Evolutionary conservation across 2,329 filamentous ascomycete genomes (phyloP).

Genomic region (Dendrostoma leiphaemia): DNA sequence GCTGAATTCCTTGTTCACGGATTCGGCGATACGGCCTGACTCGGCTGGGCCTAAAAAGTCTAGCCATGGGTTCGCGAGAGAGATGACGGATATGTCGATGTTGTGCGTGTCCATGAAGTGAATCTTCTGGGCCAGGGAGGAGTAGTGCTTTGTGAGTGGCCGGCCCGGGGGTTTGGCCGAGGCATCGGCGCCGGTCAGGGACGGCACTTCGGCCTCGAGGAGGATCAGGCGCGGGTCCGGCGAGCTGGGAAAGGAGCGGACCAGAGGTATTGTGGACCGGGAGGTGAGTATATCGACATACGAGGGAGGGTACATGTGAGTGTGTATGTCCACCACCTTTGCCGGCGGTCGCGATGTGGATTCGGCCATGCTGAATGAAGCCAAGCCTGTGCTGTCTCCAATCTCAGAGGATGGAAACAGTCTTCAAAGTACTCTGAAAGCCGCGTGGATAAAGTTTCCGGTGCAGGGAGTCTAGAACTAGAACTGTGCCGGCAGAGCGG

Average conservation of each 20-base stretch:
- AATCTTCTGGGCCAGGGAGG: slow-evolving; percentile 75
- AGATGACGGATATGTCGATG: slow-evolving; percentile 82
- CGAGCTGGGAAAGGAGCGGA: slow-evolving; percentile 60
- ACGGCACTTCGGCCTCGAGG: slow-evolving; percentile 37
- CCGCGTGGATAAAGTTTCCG: not conserved
- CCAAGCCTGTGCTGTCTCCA: too few relatives aligned
- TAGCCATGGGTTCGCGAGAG: slow-evolving; percentile 90
- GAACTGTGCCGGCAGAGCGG: not conserved
- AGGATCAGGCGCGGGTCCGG: slow-evolving; percentile 59
- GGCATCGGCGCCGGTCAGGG: slow-evolving; percentile 39
- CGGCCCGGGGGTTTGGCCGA: slow-evolving; percentile 66
- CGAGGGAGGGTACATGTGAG: slow-evolving; percentile 66
- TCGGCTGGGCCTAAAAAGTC: slow-evolving; percentile 70
- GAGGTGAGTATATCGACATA: slow-evolving; percentile 61
- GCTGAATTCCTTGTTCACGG: slow-evolving; percentile 78
- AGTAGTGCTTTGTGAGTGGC: slow-evolving; percentile 81
- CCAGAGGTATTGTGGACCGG: slow-evolving; percentile 64
- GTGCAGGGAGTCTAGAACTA: not conserved
- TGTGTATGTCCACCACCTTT: slow-evolving; percentile 64
- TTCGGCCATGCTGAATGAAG: slow-evolving; percentile 1
- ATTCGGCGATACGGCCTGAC: slow-evolving; percentile 60
- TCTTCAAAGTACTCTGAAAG: too few relatives aligned
- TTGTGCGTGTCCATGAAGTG: slow-evolving; percentile 83
- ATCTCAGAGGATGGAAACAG: too few relatives aligned
- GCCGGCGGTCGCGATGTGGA: slow-evolving; percentile 13